Conservation (phyloP, 1,284 basidiomycete species). For the Anthracocystis setariae region DNA sequence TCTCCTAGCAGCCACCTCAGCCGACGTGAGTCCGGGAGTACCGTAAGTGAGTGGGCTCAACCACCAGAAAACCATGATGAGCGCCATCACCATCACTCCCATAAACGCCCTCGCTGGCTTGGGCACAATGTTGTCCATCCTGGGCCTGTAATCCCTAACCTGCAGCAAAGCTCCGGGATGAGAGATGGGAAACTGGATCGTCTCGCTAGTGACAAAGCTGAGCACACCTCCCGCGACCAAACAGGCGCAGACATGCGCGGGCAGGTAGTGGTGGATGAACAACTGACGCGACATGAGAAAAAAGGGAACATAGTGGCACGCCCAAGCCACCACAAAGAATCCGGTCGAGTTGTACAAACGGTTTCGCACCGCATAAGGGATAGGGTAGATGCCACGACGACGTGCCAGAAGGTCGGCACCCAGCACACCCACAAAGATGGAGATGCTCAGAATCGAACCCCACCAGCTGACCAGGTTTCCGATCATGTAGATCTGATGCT, state of each 20-base stretch:
- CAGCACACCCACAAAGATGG: conserved; percentile 87
- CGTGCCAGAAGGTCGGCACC: conserved; percentile 88
- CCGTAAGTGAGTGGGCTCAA: conserved; percentile 64
- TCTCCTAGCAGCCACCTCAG: conserved; percentile 40
- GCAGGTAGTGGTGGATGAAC: conserved; percentile 93
- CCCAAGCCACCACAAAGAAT: conserved; percentile 94
- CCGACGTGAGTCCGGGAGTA: conserved; percentile 41
- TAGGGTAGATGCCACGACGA: conserved; percentile 83
- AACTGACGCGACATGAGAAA: conserved; percentile 97
- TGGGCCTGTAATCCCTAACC: conserved; percentile 16
- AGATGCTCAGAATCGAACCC: conserved; percentile 84
- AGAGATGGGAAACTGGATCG: conserved; percentile 92
- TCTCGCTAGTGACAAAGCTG: conserved; percentile 78
- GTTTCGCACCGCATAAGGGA: conserved; percentile 82
- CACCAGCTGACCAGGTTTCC: conserved; percentile 97
- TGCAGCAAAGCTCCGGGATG: conserved; percentile 70
- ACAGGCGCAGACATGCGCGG: conserved; percentile 81
- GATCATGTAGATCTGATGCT: conserved; percentile 94
- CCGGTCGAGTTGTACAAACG: conserved; percentile 91
- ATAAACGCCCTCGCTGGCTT: conserved; percentile 18
- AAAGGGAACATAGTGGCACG: conserved; percentile 95
- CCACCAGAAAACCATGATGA: conserved; percentile 53
- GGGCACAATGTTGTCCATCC: conserved; percentile 43
- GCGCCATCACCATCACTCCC: conserved; percentile 16
- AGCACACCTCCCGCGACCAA: conserved; percentile 89